Percentiles rank a stretch among this genome's conserved stretches.
Evolutionary conservation across 2,329 filamentous ascomycete genomes (phyloP).

Genomic region (Hypomyces perniciosus): DNA sequence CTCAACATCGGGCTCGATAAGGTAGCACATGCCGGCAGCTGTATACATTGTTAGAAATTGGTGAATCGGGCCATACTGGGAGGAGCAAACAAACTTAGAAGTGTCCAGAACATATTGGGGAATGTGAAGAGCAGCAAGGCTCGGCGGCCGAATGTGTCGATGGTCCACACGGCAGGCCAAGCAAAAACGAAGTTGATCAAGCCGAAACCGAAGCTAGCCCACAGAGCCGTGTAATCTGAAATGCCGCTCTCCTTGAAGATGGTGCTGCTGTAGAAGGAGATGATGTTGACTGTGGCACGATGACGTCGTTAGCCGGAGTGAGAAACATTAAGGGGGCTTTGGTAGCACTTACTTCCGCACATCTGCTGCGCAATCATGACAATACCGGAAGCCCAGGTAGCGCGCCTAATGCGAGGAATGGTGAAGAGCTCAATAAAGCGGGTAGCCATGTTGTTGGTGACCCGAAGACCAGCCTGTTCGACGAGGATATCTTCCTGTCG

Average conservation of each 20-base stretch:
- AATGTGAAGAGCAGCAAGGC: constrained; percentile 56
- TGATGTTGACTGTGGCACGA: constrained; percentile 35
- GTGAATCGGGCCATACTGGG: not conserved
- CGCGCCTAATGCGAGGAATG: constrained; percentile 51
- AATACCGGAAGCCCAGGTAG: constrained; percentile 59
- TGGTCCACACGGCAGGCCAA: constrained; percentile 56
- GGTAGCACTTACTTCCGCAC: constrained; percentile 38
- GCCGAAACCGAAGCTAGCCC: constrained; percentile 40
- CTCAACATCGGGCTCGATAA: constrained; percentile 24
- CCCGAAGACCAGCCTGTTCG: constrained; percentile 24
- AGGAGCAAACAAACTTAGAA: constrained; percentile 29
- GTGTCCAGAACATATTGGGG: constrained; percentile 57
- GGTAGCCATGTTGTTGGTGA: constrained; percentile 39
- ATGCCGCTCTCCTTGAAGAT: constrained; percentile 41
- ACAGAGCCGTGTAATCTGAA: constrained; percentile 31
- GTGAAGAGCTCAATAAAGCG: constrained; percentile 53
- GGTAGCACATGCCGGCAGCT: constrained; percentile 30
- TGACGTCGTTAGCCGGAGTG: constrained; percentile 2
- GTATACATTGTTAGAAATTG: not conserved
- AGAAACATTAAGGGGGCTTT: constrained; percentile 2
- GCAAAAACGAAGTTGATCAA: constrained; percentile 59
- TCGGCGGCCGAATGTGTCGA: constrained; percentile 58
- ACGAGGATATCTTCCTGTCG: constrained; percentile 26
- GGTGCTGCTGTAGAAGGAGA: constrained; percentile 43
- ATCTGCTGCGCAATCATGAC: constrained; percentile 64